A percentile compares a stretch with the other conserved stretches of the same genome.
Conservation (phyloP, 192 early-diverging fungal species). For the Radiomyces spectabilis region DNA sequence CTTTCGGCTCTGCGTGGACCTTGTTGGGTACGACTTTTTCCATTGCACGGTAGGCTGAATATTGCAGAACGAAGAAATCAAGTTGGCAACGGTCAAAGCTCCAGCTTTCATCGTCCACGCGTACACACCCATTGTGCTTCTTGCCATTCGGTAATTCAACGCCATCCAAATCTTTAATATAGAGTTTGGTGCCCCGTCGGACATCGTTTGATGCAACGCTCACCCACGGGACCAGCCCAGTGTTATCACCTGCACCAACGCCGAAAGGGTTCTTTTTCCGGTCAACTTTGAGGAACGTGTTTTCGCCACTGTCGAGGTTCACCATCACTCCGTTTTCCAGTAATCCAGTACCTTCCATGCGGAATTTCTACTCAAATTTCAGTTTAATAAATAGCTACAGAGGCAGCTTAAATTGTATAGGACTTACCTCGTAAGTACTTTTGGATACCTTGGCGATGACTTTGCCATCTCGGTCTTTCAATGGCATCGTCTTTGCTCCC, state of each 20-base stretch:
- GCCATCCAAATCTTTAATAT: constrained; percentile 16
- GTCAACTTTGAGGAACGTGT: constrained; percentile 10
- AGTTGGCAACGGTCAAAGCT: constrained; percentile 26
- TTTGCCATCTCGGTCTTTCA: background rate
- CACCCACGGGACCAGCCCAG: constrained; percentile 22
- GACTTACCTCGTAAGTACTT: background rate
- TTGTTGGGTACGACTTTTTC: background rate
- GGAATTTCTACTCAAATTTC: constrained; percentile 16
- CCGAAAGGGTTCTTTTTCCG: constrained; percentile 12
- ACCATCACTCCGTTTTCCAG: constrained; percentile 16
- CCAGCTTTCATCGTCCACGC: constrained; percentile 25
- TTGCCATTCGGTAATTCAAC: constrained; percentile 6
- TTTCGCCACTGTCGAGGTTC: constrained; percentile 9
- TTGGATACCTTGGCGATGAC: constrained; percentile 5
- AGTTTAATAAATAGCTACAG: background rate
- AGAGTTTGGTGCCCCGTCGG: constrained; percentile 12
- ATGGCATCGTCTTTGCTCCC: background rate
- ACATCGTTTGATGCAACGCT: constrained; percentile 32
- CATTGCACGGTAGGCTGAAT: background rate
- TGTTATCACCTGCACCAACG: constrained; percentile 3
- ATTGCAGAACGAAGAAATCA: constrained; percentile 20
- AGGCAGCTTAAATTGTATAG: background rate
- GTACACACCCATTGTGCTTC: constrained; percentile 34
- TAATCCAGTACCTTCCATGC: constrained; percentile 32
- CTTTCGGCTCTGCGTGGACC: no score